A percentile compares a stretch with the other conserved stretches of the same genome.
Evolutionary conservation across 352 stramenopile species (phyloP).

Genomic region (Phytophthora pseudosyringae): DNA sequence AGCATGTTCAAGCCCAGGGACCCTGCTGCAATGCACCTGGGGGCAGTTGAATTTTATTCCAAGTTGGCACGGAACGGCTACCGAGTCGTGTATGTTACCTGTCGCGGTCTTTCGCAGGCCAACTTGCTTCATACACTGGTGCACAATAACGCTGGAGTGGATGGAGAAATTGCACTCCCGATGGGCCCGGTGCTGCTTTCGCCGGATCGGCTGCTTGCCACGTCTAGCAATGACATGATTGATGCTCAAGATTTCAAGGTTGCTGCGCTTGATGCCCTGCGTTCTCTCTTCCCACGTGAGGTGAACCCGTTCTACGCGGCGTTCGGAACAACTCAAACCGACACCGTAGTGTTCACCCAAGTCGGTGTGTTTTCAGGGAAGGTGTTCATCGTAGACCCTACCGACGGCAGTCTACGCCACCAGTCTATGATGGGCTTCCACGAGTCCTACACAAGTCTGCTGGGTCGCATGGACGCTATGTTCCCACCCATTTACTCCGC

Average conservation of each 20-base stretch:
- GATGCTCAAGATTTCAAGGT: slow-evolving; percentile 74
- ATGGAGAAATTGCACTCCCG: slow-evolving; percentile 48
- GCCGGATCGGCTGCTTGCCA: slow-evolving; percentile 61
- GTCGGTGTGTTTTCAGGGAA: slow-evolving; percentile 82
- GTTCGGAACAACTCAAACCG: slow-evolving; percentile 69
- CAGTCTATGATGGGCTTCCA: slow-evolving; percentile 66
- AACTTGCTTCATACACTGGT: slow-evolving; percentile 58
- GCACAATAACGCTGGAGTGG: slow-evolving; percentile 22
- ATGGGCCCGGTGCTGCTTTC: slow-evolving; percentile 77
- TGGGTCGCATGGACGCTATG: slow-evolving; percentile 71
- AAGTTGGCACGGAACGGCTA: slow-evolving; percentile 77
- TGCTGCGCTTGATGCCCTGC: slow-evolving; percentile 64
- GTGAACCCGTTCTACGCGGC: slow-evolving; percentile 87
- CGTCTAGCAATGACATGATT: slow-evolving; percentile 48
- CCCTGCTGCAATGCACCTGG: slow-evolving; percentile 50
- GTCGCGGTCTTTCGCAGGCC: slow-evolving; percentile 60
- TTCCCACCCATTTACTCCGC: slow-evolving; percentile 75
- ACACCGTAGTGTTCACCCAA: slow-evolving; percentile 69
- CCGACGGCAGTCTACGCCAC: slow-evolving; percentile 62
- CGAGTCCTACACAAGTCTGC: slow-evolving; percentile 71
- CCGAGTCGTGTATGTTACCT: slow-evolving; percentile 82
- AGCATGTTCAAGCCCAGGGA: slow-evolving; percentile 60
- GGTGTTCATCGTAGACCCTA: slow-evolving; percentile 72
- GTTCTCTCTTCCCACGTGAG: slow-evolving; percentile 71
- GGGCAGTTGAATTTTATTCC: slow-evolving; percentile 79